These are phyloP conservation scores for Gynandropsis gynandra DNA, from an alignment of 345 rosid genomes.

Conservation along the genomic window DNA sequence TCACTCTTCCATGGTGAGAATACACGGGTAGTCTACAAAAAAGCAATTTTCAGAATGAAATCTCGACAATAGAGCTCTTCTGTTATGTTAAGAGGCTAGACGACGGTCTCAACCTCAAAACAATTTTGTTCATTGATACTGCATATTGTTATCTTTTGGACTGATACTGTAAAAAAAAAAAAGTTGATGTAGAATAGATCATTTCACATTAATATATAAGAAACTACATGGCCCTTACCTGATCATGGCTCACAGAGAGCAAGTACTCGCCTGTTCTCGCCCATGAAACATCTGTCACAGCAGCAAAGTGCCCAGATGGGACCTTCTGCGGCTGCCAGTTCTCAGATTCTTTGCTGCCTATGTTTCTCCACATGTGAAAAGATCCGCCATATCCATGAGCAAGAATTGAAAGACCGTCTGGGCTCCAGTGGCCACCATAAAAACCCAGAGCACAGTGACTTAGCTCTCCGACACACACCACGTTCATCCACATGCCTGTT, in stretches of 20 bases:
- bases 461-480: conserved; percentile 90
- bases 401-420: conserved; percentile 54
- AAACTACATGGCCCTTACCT: conserved; percentile 37
- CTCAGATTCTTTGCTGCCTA: conserved; percentile 41
- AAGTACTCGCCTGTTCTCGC: conserved; percentile 63
- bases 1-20: conserved; percentile 70
- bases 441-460: conserved; percentile 95
- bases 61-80: neutral
- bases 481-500: conserved; percentile 91
- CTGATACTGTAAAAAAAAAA: no score
- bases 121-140: no score
- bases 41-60: neutral
- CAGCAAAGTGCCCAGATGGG: conserved; percentile 84
- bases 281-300: conserved; percentile 81
- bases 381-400: conserved; percentile 97
- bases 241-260: conserved; percentile 89
- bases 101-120: no score
- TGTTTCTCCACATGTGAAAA: conserved; percentile 79
- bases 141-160: no score
- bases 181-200: neutral
- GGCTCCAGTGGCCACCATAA: conserved; percentile 96
- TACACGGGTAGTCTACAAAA: conserved; percentile 62
- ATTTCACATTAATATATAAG: neutral
- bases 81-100: no score
- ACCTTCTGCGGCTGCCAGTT: conserved; percentile 86